phyloP scores from a whole-genome alignment of 345 rosid species.

The Firmiana major region DNA sequence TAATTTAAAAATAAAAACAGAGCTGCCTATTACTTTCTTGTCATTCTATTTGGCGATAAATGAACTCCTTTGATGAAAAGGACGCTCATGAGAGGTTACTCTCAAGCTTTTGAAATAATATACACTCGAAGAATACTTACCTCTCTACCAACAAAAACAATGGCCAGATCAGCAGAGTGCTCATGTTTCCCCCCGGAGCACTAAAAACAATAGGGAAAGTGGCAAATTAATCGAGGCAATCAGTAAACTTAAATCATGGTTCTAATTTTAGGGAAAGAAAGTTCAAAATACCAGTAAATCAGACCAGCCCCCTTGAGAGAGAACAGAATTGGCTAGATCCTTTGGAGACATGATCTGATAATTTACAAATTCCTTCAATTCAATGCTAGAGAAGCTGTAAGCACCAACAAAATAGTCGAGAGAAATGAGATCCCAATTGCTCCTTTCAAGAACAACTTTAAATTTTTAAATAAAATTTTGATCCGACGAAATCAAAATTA shows the following conservation, averaged over 20 bases:
- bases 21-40: too few relatives aligned
- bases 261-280: background rate
- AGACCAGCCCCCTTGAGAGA: slow-evolving; percentile 75
- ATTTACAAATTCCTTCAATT: slow-evolving; percentile 44
- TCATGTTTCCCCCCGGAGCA: slow-evolving; percentile 57
- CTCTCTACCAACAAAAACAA: slow-evolving; percentile 87
- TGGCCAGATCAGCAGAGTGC: slow-evolving; percentile 63
- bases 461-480: background rate
- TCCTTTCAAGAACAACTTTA: background rate
- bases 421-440: slow-evolving; percentile 2
- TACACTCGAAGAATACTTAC: slow-evolving; percentile 33
- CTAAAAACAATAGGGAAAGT: slow-evolving; percentile 27
- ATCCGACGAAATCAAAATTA: background rate
- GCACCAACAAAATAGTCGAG: background rate
- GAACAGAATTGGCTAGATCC: slow-evolving; percentile 68
- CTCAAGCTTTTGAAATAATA: background rate
- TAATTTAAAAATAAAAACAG: too few relatives aligned
- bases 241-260: background rate
- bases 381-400: slow-evolving; percentile 31
- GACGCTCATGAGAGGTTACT: background rate
- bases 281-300: slow-evolving; percentile 52
- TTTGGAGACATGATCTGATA: slow-evolving; percentile 68
- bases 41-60: background rate
- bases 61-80: background rate
- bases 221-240: background rate